A percentile compares a stretch with the other conserved stretches of the same genome.
Conservation (phyloP, 2,329 filamentous ascomycete genomes). For the Fusarium drepaniforme region DNA sequence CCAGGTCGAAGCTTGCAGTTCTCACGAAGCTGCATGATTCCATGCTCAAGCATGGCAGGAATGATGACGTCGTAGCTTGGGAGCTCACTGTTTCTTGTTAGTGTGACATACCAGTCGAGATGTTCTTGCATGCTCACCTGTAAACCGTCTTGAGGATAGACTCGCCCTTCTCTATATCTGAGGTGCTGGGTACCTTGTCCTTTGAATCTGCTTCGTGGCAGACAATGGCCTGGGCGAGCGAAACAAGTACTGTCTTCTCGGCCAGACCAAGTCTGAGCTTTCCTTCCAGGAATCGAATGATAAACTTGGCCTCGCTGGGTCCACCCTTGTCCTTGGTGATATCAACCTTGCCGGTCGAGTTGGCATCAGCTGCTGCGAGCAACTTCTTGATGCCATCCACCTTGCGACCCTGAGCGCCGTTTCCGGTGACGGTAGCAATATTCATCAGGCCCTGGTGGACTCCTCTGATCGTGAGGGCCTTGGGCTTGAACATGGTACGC, state of each 20-base stretch:
- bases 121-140: conserved; percentile 65
- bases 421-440: conserved; percentile 88
- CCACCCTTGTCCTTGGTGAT: conserved; percentile 94
- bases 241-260: conserved; percentile 91
- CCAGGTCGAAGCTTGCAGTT: conserved; percentile 93
- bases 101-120: conserved; percentile 12
- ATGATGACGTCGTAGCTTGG: conserved; percentile 97
- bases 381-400: conserved; percentile 97
- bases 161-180: conserved; percentile 87
- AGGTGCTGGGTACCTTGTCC: conserved; percentile 77
- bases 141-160: conserved; percentile 90
- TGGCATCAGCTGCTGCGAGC: conserved; percentile 87
- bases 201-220: conserved; percentile 82
- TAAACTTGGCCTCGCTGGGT: conserved; percentile 93
- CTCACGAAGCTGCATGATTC: conserved; percentile 84
- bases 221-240: conserved; percentile 89
- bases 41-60: conserved; percentile 87
- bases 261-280: conserved; percentile 93
- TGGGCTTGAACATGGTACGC: conserved; percentile 98
- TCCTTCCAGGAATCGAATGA: conserved; percentile 93
- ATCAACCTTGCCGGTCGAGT: conserved; percentile 82
- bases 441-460: conserved; percentile 90
- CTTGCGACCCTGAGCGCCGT: conserved; percentile 90
- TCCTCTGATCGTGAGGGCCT: conserved; percentile 85
- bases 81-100: conserved; percentile 76